These are phyloP conservation scores for Veloboletus limbatus DNA, from an alignment of 1,284 basidiomycete genomes.

Conservation along the genomic window DNA sequence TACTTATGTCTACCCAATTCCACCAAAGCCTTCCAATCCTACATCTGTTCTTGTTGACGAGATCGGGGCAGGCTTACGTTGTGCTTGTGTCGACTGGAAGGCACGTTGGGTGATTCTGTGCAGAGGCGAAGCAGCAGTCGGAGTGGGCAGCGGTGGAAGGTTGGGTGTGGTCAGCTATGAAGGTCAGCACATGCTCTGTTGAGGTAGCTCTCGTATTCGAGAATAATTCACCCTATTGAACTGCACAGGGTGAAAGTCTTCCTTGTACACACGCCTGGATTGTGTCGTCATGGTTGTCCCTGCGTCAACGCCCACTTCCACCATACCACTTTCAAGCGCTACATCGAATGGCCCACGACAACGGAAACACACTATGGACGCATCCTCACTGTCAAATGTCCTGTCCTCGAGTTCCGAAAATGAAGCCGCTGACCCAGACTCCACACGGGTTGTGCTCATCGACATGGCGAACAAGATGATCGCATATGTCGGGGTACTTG, in stretches of 20 bases:
- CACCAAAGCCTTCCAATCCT: slow-evolving; percentile 72
- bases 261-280: slow-evolving; percentile 69
- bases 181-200: slow-evolving; percentile 44
- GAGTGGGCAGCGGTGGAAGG: slow-evolving; percentile 81
- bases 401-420: slow-evolving; percentile 65
- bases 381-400: slow-evolving; percentile 52
- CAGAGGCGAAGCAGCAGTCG: slow-evolving; percentile 89
- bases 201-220: not conserved
- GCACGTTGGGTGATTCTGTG: slow-evolving; percentile 80
- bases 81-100: slow-evolving; percentile 76
- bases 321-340: too few species aligned
- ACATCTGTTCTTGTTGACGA: slow-evolving; percentile 77
- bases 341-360: slow-evolving; percentile 36
- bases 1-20: slow-evolving; percentile 74
- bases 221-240: slow-evolving; percentile 1
- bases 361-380: slow-evolving; percentile 20
- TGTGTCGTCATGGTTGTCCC: slow-evolving; percentile 91
- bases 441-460: slow-evolving; percentile 86
- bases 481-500: slow-evolving; percentile 77
- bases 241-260: slow-evolving; percentile 60
- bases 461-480: slow-evolving; percentile 94
- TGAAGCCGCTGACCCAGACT: slow-evolving; percentile 51
- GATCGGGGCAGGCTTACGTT: slow-evolving; percentile 80
- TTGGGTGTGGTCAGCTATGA: slow-evolving; percentile 90
- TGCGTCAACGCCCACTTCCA: slow-evolving; percentile 33